Base-by-base conservation (phyloP, 495 filamentous ascomycete genomes). In the Evernia prunastri region DNA sequence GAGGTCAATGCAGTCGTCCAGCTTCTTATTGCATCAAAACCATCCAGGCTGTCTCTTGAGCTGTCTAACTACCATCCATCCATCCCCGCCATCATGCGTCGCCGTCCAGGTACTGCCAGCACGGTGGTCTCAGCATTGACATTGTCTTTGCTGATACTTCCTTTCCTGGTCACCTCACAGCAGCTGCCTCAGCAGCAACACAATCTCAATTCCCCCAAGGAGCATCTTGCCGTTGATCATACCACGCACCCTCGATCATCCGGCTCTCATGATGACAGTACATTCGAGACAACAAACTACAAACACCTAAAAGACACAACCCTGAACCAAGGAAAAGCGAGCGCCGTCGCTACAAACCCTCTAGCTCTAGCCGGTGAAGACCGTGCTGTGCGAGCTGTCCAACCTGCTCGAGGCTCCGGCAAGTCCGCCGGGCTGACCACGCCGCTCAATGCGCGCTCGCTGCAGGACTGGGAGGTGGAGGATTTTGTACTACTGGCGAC, bases 391-490 rank as follows among this genome's bases (percentile, higher is more conserved):
- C 82, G 87, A 91, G 89, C 89, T 87, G 87, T 85, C 81, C 75
- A 77, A 72, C 84, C 84, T 85, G 84, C 81, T 79, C 80, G 81
- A 79, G 82, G 81, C 73, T 82, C 83, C 78, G 79, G 75, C 66
- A 74, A 78, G 20, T 80, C 80, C 72, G 85, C 84, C 75, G 90
- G 87, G 74, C 82, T 92, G 74, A 82, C 87, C 78, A 84, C 89
- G 84, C 87, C 85, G 84, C 85, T 84, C 72, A 78, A 84, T 84
- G 92, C 92, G 91, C 92, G 92, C 85, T 92, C 86, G 77, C 77
- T 97, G 82, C 88, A 95, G 84, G 94, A 97, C 73, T 97, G 92
- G 92, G 90, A 96, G 85, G 92, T 96, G 78, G 93, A 97, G 89
- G 92, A 97, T 79, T 95, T 97, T 86, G 89, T 97, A 75, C 89